These are phyloP conservation scores for Venturia carpophila DNA, from an alignment of 2,329 filamentous ascomycete genomes.

Conservation along the genomic window DNA sequence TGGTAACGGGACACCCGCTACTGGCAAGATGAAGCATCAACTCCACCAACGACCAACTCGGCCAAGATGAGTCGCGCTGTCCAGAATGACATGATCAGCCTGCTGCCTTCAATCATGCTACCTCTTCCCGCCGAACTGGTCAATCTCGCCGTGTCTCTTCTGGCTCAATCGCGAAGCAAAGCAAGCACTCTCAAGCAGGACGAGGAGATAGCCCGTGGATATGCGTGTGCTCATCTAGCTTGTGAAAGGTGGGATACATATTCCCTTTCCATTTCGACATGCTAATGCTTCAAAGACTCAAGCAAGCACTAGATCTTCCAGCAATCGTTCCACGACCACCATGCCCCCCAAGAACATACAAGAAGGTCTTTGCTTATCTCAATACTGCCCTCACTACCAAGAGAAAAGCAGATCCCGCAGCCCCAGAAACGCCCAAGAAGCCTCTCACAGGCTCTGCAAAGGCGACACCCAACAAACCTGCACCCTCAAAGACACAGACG, in stretches of 20 bases:
- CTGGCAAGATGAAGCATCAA: too few relatives aligned
- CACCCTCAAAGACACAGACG: not conserved
- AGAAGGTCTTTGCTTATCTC: slow-evolving; percentile 73
- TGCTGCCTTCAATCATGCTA: slow-evolving; percentile 65
- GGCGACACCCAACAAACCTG: slow-evolving; percentile 19
- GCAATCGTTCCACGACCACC: slow-evolving; percentile 68
- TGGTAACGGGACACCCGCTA: too few relatives aligned
- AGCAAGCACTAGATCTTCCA: slow-evolving; percentile 67
- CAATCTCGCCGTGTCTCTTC: slow-evolving; percentile 62
- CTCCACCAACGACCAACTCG: not conserved
- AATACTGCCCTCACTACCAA: slow-evolving; percentile 41
- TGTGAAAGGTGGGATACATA: slow-evolving; percentile 63
- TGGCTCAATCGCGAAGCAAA: slow-evolving; percentile 71
- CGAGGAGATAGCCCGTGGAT: slow-evolving; percentile 78
- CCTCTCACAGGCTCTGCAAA: slow-evolving; percentile 20
- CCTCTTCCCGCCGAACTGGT: slow-evolving; percentile 61
- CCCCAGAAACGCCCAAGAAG: slow-evolving; percentile 27
- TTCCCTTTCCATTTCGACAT: not conserved
- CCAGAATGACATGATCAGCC: slow-evolving; percentile 62
- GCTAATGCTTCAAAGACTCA: slow-evolving; percentile 48
- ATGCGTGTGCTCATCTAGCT: slow-evolving; percentile 81
- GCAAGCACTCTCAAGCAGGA: slow-evolving; percentile 73
- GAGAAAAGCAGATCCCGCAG: slow-evolving; percentile 25
- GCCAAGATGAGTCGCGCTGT: slow-evolving; percentile 60
- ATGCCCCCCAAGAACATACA: slow-evolving; percentile 72